Base-by-base conservation (phyloP, 192 early-diverging fungal species). In the Dimargaris verticillata region DNA sequence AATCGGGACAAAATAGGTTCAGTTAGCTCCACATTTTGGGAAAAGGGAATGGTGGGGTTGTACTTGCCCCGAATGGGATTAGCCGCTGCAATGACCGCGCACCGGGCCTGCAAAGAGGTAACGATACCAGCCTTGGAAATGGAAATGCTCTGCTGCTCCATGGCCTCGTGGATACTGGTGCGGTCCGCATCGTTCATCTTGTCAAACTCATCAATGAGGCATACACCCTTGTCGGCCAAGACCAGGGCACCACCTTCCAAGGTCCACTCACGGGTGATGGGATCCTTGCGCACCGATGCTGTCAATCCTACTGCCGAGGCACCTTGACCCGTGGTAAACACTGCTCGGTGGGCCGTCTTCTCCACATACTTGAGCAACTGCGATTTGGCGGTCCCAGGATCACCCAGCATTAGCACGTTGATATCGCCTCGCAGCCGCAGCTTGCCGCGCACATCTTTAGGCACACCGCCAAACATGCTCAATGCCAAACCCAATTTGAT, bases 1-100 rank as follows among this genome's bases (percentile, higher is more conserved):
- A 98, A 98, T 68, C 95, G 93, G 25, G 95, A 99, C 64, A 99
- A 66, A 65, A 99, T 99, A 18, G 95, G 95, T 66, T 99, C 95
- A 0, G 95, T 99, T 63, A 99, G 74, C 70, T 99, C 92, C 22
- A 99, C 95, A 65, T 99, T 99, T 69, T 92, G 85, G 42, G 89
- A 89, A 61, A 99, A 94, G 0, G 93, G 86, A 22, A 95, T 79
- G 44, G 87, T 83, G n/a, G 89, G 78, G 62, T 88, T 87, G 72
- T 91, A 91, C 44, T 88, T 82, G 50, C 89, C 89, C 46, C 86
- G 79, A 51, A 88, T 83, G 41, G 89, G 87, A 64, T 91, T 91
- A 62, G 87, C 87, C 13, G 87, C 89, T 1, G 87, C 87, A 17
- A 89, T 64, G 46, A 91, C 80, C 3, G 86, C 79, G 63, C 89